phyloP scores from a whole-genome alignment of 2,329 filamentous ascomycete genomes.

The Epichloe gansuensis region DNA sequence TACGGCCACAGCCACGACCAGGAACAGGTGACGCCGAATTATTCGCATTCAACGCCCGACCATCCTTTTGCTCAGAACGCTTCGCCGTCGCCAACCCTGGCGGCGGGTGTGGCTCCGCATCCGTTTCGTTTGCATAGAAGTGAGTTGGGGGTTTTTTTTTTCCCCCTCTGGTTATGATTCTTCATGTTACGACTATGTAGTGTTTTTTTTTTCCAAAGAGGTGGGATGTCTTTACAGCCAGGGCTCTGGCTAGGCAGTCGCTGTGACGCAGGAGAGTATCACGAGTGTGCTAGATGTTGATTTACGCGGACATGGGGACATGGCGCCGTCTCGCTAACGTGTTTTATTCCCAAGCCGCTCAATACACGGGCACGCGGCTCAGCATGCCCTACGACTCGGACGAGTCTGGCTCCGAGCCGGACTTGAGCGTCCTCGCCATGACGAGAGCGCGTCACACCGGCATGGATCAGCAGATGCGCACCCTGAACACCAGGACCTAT shows the following conservation, averaged over 20 bases:
- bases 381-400: constrained; percentile 26
- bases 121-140: constrained; percentile 25
- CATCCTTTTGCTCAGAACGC: constrained; percentile 3
- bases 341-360: constrained; percentile 14
- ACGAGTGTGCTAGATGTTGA: too few relatives aligned
- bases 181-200: neutral
- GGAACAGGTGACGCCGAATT: constrained; percentile 7
- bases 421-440: constrained; percentile 24
- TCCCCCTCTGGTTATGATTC: neutral
- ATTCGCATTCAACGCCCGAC: constrained; percentile 11
- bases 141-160: constrained; percentile 13
- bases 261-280: too few relatives aligned
- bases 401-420: constrained; percentile 24
- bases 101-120: constrained; percentile 19
- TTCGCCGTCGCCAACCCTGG: constrained; percentile 6
- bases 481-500: constrained; percentile 18
- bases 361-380: constrained; percentile 18
- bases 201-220: neutral
- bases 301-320: too few relatives aligned
- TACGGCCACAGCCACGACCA: constrained; percentile 2
- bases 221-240: too few relatives aligned
- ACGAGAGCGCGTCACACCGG: constrained; percentile 14
- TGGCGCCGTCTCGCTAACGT: constrained; percentile 7
- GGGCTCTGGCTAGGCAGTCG: too few relatives aligned
- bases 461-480: constrained; percentile 13